These are phyloP conservation scores for Magnolia sinica DNA, from an alignment of 164 flowering plant species.

Conservation along the genomic window DNA sequence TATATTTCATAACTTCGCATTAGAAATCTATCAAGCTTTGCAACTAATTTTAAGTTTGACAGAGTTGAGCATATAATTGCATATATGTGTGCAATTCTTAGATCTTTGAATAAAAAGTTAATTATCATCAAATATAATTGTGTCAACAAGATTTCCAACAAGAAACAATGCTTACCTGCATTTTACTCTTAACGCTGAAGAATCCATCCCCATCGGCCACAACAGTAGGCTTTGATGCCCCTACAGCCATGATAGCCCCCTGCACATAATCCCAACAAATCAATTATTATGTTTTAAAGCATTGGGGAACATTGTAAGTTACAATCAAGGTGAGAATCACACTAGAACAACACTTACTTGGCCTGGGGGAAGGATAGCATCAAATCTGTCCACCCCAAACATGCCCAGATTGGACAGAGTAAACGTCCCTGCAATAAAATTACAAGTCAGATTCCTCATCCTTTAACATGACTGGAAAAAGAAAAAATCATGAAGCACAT, in stretches of 20 bases:
- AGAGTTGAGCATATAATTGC: too few species aligned
- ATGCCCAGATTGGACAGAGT: conserved; percentile 94
- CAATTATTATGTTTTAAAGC: not conserved
- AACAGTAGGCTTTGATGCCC: conserved; percentile 94
- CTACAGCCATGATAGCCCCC: conserved; percentile 99
- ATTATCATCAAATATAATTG: not conserved
- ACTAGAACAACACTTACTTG: conserved; percentile 47
- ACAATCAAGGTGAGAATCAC: not conserved
- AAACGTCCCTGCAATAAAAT: conserved; percentile 65
- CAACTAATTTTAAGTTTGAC: too few species aligned
- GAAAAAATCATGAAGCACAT: not conserved
- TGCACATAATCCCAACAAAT: conserved; percentile 24
- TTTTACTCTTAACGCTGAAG: conserved; percentile 86
- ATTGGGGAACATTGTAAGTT: not conserved
- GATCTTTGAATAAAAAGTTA: too few species aligned
- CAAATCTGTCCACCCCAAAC: conserved; percentile 98
- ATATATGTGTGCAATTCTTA: too few species aligned
- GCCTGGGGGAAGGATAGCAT: conserved; percentile 98
- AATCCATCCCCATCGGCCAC: conserved; percentile 76
- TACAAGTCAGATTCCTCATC: conserved; percentile 7
- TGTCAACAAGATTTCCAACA: not conserved
- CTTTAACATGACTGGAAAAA: not conserved
- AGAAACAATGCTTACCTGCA: conserved; percentile 63
- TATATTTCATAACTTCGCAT: too few species aligned
- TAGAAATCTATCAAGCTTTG: too few species aligned